Evolutionary conservation across 1,284 basidiomycete genomes (phyloP).

Genomic region (Amylostereum areolatum): DNA sequence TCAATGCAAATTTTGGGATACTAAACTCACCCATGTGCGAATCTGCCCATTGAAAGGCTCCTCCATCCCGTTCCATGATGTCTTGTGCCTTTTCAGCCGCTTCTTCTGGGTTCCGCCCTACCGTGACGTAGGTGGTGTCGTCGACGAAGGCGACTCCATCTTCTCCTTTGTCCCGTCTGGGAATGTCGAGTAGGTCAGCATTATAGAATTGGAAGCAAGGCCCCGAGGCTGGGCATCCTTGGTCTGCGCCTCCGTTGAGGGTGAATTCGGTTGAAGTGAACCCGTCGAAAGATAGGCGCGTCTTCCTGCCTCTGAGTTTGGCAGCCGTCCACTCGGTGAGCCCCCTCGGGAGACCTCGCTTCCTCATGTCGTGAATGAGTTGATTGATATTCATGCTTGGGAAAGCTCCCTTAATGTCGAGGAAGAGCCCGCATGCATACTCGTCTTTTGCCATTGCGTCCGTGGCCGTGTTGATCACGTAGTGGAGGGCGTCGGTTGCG

Average conservation of each 20-base stretch:
- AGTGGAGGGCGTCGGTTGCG: slow-evolving; percentile 31
- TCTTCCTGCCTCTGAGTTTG: slow-evolving; percentile 15
- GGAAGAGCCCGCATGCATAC: slow-evolving; percentile 27
- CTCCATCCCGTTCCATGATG: slow-evolving; percentile 9
- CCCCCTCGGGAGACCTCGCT: slow-evolving; percentile 18
- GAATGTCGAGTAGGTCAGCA: slow-evolving; percentile 14
- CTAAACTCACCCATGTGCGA: slow-evolving; percentile 9
- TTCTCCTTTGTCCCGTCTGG: slow-evolving; percentile 3
- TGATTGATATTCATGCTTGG: slow-evolving; percentile 22
- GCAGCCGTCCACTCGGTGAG: slow-evolving; percentile 17
- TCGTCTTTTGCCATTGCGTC: slow-evolving; percentile 26
- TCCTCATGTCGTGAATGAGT: slow-evolving; percentile 27
- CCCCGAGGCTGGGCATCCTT: slow-evolving; percentile 17
- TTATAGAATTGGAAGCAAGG: slow-evolving; percentile 19
- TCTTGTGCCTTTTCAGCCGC: not conserved
- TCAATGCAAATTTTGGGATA: not conserved
- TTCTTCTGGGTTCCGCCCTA: not conserved
- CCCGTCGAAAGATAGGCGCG: slow-evolving; percentile 20
- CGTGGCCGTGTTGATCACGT: slow-evolving; percentile 22
- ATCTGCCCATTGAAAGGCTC: slow-evolving; percentile 9
- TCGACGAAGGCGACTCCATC: slow-evolving; percentile 1
- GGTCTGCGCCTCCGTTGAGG: slow-evolving; percentile 21
- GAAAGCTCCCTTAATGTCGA: slow-evolving; percentile 36
- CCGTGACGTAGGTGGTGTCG: not conserved
- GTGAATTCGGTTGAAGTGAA: slow-evolving; percentile 16